Conservation (phyloP, 176 grass and related monocot species). For the Dactylis glomerata region DNA sequence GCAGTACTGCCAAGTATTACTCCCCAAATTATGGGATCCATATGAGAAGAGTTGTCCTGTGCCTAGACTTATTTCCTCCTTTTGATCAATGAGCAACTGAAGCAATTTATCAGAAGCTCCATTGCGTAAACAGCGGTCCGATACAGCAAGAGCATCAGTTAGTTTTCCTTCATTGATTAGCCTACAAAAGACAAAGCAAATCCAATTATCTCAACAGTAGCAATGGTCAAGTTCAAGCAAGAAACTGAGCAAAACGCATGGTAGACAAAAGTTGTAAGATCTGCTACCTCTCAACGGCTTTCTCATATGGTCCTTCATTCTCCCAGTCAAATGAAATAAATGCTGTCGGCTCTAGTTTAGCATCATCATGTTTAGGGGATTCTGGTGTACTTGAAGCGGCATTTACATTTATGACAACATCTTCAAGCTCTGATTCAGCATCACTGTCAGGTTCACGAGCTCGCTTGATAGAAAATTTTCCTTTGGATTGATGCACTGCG, state of each 20-base stretch:
- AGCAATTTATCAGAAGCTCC: slow-evolving; percentile 93
- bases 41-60: slow-evolving; percentile 28
- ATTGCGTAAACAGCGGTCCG: slow-evolving; percentile 84
- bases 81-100: slow-evolving; percentile 68
- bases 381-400: slow-evolving; percentile 46
- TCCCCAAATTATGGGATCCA: slow-evolving; percentile 51
- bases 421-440: slow-evolving; percentile 67
- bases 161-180: slow-evolving; percentile 96
- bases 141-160: slow-evolving; percentile 92
- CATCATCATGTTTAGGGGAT: slow-evolving; percentile 50
- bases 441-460: slow-evolving; percentile 72
- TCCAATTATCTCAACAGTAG: slow-evolving; percentile 20
- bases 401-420: slow-evolving; percentile 41
- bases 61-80: slow-evolving; percentile 51
- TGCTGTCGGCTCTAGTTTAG: slow-evolving; percentile 50
- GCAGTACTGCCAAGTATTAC: slow-evolving; percentile 83
- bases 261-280: background rate
- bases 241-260: slow-evolving; percentile 26
- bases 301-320: slow-evolving; percentile 90
- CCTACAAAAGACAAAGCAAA: slow-evolving; percentile 54
- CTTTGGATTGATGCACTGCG: slow-evolving; percentile 48
- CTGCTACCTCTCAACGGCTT: slow-evolving; percentile 80
- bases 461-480: slow-evolving; percentile 66
- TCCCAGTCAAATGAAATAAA: slow-evolving; percentile 96
- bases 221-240: background rate